phyloP scores from a whole-genome alignment of 169 alveolate species.

The Plasmodium billcollinsi region DNA sequence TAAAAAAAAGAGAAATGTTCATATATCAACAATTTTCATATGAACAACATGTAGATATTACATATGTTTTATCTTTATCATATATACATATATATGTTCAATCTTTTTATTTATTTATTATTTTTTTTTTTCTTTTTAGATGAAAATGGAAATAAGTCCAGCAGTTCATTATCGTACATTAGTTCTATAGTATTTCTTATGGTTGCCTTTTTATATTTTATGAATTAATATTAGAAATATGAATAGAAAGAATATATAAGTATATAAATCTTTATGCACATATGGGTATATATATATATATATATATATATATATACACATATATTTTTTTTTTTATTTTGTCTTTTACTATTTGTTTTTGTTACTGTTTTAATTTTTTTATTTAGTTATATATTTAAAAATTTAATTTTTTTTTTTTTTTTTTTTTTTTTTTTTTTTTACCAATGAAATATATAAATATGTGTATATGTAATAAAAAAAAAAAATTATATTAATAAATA shows the following conservation, averaged over 20 bases:
- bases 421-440: too few relatives aligned
- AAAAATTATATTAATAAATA: too few relatives aligned
- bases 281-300: constrained; percentile 3
- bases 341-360: constrained; percentile 2
- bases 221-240: constrained; percentile 10
- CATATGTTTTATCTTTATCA: not conserved
- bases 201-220: constrained; percentile 12
- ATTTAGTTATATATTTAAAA: not conserved
- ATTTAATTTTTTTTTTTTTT: too few relatives aligned
- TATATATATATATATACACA: constrained; percentile 6
- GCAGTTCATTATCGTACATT: constrained; percentile 23
- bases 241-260: not conserved
- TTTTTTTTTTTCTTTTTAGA: constrained; percentile 32
- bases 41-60: not conserved
- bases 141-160: constrained; percentile 25
- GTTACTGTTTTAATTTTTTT: constrained; percentile 1
- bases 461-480: too few relatives aligned
- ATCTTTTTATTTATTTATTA: not conserved
- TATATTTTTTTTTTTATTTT: constrained; percentile 3
- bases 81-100: not conserved
- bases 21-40: not conserved
- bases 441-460: too few relatives aligned
- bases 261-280: not conserved
- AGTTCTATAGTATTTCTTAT: constrained; percentile 27
- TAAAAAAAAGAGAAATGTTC: too few relatives aligned